Evolutionary conservation across 2,329 filamentous ascomycete species (phyloP).

Genomic region (Talaromyces sp.): DNA sequence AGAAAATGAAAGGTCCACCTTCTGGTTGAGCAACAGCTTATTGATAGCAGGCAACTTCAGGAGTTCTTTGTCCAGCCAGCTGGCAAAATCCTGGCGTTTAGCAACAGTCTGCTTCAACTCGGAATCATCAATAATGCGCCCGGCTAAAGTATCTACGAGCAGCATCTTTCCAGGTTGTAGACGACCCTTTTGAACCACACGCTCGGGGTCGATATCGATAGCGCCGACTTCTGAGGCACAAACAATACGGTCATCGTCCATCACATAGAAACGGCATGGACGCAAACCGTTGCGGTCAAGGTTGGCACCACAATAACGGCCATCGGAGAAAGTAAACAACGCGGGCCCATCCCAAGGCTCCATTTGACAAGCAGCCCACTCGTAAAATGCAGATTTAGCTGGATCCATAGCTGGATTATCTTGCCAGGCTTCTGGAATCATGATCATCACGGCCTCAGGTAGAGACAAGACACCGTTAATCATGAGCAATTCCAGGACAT

Average conservation of each 20-base stretch:
- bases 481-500: slow-evolving; percentile 87
- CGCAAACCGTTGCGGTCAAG: slow-evolving; percentile 93
- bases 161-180: slow-evolving; percentile 95
- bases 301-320: slow-evolving; percentile 95
- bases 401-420: slow-evolving; percentile 90
- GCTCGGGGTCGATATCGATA: slow-evolving; percentile 86
- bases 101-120: slow-evolving; percentile 89
- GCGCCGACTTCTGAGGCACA: slow-evolving; percentile 96
- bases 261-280: slow-evolving; percentile 95
- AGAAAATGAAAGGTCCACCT: slow-evolving; percentile 65
- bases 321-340: slow-evolving; percentile 95
- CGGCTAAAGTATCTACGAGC: slow-evolving; percentile 85
- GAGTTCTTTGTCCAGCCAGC: slow-evolving; percentile 85
- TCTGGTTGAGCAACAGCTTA: slow-evolving; percentile 59
- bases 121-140: slow-evolving; percentile 90
- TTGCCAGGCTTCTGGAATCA: slow-evolving; percentile 98
- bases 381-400: slow-evolving; percentile 95
- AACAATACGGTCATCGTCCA: slow-evolving; percentile 95
- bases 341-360: slow-evolving; percentile 98
- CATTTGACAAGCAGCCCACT: slow-evolving; percentile 99
- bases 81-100: slow-evolving; percentile 81
- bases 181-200: slow-evolving; percentile 87
- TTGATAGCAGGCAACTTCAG: slow-evolving; percentile 78
- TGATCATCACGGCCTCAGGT: slow-evolving; percentile 95
- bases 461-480: slow-evolving; percentile 96